A percentile compares a stretch with the other conserved stretches of the same genome.
Conservation (phyloP, 2,329 filamentous ascomycete genomes). For the Ophiosphaerella narmari region DNA sequence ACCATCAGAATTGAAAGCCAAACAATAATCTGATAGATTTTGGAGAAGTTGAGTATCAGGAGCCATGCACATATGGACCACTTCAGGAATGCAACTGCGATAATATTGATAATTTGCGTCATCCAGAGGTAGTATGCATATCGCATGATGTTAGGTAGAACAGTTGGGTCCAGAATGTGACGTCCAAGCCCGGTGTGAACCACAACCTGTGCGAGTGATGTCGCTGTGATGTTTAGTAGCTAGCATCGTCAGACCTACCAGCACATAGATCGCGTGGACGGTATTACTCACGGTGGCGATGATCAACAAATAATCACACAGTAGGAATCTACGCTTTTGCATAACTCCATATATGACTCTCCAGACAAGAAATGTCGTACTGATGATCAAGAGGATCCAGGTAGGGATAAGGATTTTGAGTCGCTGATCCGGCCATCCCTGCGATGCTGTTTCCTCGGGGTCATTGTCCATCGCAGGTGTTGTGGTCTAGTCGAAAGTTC, state of each 20-base stretch:
- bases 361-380: constrained; percentile 29
- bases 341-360: constrained; percentile 27
- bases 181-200: constrained; percentile 26
- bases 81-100: constrained; percentile 36
- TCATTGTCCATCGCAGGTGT: background rate
- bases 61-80: constrained; percentile 38
- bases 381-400: constrained; percentile 25
- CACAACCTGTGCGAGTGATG: constrained; percentile 13
- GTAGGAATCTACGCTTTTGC: constrained; percentile 25
- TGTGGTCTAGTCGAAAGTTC: background rate
- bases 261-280: background rate
- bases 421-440: constrained; percentile 30
- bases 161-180: constrained; percentile 30
- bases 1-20: constrained; percentile 32
- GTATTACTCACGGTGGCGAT: constrained; percentile 26
- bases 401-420: constrained; percentile 24
- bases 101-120: constrained; percentile 31
- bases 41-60: constrained; percentile 28
- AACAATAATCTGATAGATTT: constrained; percentile 23
- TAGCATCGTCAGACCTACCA: constrained; percentile 10
- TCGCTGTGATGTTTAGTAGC: constrained; percentile 23
- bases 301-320: constrained; percentile 33
- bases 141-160: constrained; percentile 15
- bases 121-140: constrained; percentile 33
- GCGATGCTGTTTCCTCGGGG: constrained; percentile 14